A percentile compares a stretch with the other conserved stretches of the same genome.
Conservation (phyloP, 78 protist species). For the Polysphondylium violaceum region DNA sequence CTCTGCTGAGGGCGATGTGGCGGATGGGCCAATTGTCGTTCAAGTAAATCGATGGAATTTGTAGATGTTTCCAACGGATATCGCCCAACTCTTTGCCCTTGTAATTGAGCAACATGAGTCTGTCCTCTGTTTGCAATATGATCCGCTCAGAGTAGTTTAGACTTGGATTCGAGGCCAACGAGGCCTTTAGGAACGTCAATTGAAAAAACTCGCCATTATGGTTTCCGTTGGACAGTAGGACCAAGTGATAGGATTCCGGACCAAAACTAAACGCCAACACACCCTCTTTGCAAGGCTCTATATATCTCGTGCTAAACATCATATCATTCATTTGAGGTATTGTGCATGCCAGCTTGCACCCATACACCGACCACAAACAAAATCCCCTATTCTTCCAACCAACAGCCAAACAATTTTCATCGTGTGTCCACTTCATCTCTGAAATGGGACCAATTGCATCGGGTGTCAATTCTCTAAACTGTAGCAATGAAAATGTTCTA, state of each 20-base stretch:
- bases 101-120: constrained; percentile 63
- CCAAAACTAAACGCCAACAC: constrained; percentile 78
- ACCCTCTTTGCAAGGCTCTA: constrained; percentile 76
- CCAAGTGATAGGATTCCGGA: constrained; percentile 76
- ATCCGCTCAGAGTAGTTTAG: constrained; percentile 77
- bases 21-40: constrained; percentile 85
- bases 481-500: constrained; percentile 61
- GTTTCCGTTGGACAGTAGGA: constrained; percentile 49
- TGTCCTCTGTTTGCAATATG: constrained; percentile 74
- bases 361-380: constrained; percentile 81
- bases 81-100: constrained; percentile 81
- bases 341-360: constrained; percentile 81
- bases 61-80: constrained; percentile 80
- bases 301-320: background rate
- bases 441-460: constrained; percentile 77
- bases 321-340: constrained; percentile 81
- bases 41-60: constrained; percentile 69
- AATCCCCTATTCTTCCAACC: constrained; percentile 82
- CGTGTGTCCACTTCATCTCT: constrained; percentile 75
- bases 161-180: constrained; percentile 63
- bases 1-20: constrained; percentile 59
- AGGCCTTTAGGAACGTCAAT: constrained; percentile 66
- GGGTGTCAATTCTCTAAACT: constrained; percentile 71
- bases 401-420: constrained; percentile 77
- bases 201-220: constrained; percentile 78